A percentile compares a stretch with the other conserved stretches of the same genome.
These are phyloP conservation scores for Boletus reticuloceps DNA, from an alignment of 768 basidiomycete genomes.

Conservation along the genomic window DNA sequence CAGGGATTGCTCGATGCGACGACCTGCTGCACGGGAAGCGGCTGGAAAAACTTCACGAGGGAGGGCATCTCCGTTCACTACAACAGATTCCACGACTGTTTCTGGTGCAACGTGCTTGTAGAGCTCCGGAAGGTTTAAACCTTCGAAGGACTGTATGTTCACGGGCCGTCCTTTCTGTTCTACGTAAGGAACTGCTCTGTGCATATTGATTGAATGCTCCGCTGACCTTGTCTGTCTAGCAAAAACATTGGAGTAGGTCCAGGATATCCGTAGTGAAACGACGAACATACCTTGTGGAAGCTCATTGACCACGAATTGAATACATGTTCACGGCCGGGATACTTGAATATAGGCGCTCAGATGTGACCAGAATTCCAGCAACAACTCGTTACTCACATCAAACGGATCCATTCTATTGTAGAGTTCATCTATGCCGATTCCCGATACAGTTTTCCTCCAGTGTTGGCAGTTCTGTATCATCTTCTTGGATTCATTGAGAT, in stretches of 20 bases:
- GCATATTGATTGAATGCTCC: background rate
- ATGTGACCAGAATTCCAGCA: background rate
- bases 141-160: slow-evolving; percentile 63
- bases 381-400: slow-evolving; percentile 46
- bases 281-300: slow-evolving; percentile 61
- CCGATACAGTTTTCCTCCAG: slow-evolving; percentile 65
- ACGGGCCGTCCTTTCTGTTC: slow-evolving; percentile 66
- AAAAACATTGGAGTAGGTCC: background rate
- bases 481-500: slow-evolving; percentile 53
- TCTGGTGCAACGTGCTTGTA: slow-evolving; percentile 58
- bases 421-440: slow-evolving; percentile 63
- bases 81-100: slow-evolving; percentile 57
- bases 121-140: slow-evolving; percentile 55
- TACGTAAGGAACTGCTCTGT: background rate
- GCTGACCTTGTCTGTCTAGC: slow-evolving; percentile 66
- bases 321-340: slow-evolving; percentile 63
- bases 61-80: slow-evolving; percentile 66
- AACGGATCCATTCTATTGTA: slow-evolving; percentile 64
- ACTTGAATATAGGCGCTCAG: slow-evolving; percentile 39
- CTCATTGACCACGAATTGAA: slow-evolving; percentile 79
- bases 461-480: slow-evolving; percentile 68
- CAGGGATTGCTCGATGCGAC: slow-evolving; percentile 47
- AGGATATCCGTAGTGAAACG: background rate
- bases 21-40: slow-evolving; percentile 53
- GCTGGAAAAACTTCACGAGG: slow-evolving; percentile 67